Evolutionary conservation across 2,329 filamentous ascomycete genomes (phyloP).

Genomic region (Verticillium isaacii): DNA sequence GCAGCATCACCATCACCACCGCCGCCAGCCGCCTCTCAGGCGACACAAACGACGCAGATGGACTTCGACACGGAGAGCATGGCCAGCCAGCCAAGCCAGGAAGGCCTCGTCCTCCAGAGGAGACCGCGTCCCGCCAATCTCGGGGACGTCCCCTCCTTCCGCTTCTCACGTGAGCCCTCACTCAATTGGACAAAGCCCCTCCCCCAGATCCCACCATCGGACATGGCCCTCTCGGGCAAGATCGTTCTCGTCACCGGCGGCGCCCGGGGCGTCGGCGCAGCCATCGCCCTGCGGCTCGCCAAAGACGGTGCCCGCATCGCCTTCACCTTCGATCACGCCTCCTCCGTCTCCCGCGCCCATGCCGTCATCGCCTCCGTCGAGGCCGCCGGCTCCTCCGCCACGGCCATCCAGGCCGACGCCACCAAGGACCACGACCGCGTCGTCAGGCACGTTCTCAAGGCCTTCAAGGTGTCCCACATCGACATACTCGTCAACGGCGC

Average conservation of each 20-base stretch:
- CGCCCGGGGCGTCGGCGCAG: slow-evolving; percentile 54
- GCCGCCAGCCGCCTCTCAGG: neutral
- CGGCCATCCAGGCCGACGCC: slow-evolving; percentile 15
- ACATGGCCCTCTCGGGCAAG: slow-evolving; percentile 13
- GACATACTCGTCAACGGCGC: slow-evolving; percentile 15
- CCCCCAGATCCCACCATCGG: slow-evolving; percentile 11
- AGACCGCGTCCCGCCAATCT: neutral
- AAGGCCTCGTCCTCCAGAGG: neutral
- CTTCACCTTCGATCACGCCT: slow-evolving; percentile 13
- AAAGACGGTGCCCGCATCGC: slow-evolving; percentile 44
- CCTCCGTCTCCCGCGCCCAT: slow-evolving; percentile 13
- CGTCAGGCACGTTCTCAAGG: slow-evolving; percentile 12
- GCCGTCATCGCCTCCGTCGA: slow-evolving; percentile 15
- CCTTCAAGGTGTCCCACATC: slow-evolving; percentile 13
- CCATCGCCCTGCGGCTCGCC: slow-evolving; percentile 53
- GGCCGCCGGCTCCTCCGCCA: slow-evolving; percentile 15
- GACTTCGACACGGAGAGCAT: neutral
- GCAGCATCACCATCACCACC: neutral
- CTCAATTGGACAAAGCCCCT: slow-evolving; percentile 13
- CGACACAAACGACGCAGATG: neutral
- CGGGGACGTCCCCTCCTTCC: neutral
- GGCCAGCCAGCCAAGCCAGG: neutral
- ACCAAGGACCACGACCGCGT: slow-evolving; percentile 14
- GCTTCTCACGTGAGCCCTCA: slow-evolving; percentile 4
- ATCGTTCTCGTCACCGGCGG: slow-evolving; percentile 18